Percentiles rank a stretch among this genome's conserved stretches.
Conservation (phyloP, 2,329 filamentous ascomycete species). For the Lanzia echinophila region DNA sequence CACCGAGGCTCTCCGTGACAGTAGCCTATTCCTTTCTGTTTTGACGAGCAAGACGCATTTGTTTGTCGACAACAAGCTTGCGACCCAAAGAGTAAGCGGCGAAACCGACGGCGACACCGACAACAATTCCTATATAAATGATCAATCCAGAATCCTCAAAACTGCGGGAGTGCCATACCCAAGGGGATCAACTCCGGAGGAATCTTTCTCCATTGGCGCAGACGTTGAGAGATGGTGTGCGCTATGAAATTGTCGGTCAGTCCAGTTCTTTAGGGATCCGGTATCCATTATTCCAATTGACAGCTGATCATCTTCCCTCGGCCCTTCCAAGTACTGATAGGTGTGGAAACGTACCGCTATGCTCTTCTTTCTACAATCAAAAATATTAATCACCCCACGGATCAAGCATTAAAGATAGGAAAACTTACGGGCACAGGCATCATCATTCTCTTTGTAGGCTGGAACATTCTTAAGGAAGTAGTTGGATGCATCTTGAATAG, state of each 20-base stretch:
- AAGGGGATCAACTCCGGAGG: conserved; percentile 92
- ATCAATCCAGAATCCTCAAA: conserved; percentile 14
- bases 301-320: neutral
- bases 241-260: conserved; percentile 46
- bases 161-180: conserved; percentile 49
- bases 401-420: neutral
- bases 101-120: conserved; percentile 74
- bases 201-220: conserved; percentile 82
- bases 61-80: conserved; percentile 87
- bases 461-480: conserved; percentile 59
- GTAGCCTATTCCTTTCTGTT: conserved; percentile 30
- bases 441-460: conserved; percentile 60
- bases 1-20: conserved; percentile 6
- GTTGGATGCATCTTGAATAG: conserved; percentile 39
- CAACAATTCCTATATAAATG: conserved; percentile 59
- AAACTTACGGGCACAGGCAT: conserved; percentile 64
- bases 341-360: conserved; percentile 50
- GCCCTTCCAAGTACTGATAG: neutral
- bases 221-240: conserved; percentile 93
- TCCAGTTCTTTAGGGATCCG: neutral
- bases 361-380: conserved; percentile 53
- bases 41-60: conserved; percentile 77
- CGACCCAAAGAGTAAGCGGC: conserved; percentile 74
- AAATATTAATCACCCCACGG: conserved; percentile 6
- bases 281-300: conserved; percentile 12